phyloP scores from a whole-genome alignment of 768 basidiomycete species.

The Imleria badia region DNA sequence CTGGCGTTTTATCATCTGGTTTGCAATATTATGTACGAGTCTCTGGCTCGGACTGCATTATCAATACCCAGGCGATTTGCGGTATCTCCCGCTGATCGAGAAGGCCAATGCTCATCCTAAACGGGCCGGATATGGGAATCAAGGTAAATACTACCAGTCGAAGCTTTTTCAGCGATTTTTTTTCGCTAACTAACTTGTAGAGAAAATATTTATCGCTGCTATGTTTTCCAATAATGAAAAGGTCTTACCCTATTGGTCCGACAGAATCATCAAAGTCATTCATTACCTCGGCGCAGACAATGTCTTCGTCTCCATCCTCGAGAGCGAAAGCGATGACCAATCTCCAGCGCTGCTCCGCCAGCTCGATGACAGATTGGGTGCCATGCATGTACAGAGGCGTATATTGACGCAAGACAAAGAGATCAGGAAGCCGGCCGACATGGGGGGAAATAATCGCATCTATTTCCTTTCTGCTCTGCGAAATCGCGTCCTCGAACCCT shows the following conservation, averaged over 20 bases:
- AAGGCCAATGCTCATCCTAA: conserved; percentile 12
- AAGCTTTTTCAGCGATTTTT: too few species aligned
- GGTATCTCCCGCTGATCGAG: conserved; percentile 15
- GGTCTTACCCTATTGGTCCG: conserved; percentile 41
- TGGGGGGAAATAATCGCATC: background rate
- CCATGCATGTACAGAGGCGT: conserved; percentile 11
- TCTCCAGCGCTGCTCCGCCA: conserved; percentile 11
- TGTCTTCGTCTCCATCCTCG: conserved; percentile 43
- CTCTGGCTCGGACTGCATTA: conserved; percentile 7
- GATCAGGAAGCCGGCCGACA: conserved; percentile 7
- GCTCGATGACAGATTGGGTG: conserved; percentile 6
- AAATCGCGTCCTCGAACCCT: conserved; percentile 43
- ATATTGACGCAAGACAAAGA: conserved; percentile 12
- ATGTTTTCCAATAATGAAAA: conserved; percentile 41
- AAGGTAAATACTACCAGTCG: conserved; percentile 1
- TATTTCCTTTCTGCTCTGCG: conserved; percentile 27
- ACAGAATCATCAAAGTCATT: conserved; percentile 34
- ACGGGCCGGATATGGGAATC: conserved; percentile 14
- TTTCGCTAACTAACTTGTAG: background rate
- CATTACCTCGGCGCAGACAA: conserved; percentile 42
- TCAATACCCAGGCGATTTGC: conserved; percentile 4
- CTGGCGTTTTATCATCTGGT: conserved; percentile 6
- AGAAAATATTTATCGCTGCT: conserved; percentile 25
- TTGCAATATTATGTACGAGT: background rate
- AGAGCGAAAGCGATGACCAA: conserved; percentile 32